phyloP scores from a whole-genome alignment of 106 monocot genomes.

The Phalaenopsis equestris region DNA sequence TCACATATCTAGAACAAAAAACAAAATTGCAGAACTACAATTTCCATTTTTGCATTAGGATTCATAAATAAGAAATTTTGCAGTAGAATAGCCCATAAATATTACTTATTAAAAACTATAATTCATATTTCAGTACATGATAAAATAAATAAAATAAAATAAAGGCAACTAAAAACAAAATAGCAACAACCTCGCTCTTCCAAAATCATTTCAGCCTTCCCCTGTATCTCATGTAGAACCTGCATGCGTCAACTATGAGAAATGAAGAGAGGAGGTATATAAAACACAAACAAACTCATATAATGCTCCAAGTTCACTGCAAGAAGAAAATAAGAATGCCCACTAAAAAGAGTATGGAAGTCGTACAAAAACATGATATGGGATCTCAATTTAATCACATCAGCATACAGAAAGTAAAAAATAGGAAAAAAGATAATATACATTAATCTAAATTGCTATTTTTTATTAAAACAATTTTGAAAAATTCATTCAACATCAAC shows the following conservation, averaged over 20 bases:
- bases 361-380: not conserved
- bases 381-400: not conserved
- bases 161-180: no score
- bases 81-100: not conserved
- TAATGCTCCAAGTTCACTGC: not conserved
- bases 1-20: not conserved
- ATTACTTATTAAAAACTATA: not conserved
- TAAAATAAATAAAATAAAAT: not conserved
- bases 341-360: not conserved
- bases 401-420: not conserved
- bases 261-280: not conserved
- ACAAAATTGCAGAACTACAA: not conserved
- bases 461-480: not conserved
- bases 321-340: not conserved
- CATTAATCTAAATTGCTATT: not conserved
- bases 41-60: not conserved
- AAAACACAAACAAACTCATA: not conserved
- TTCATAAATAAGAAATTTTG: not conserved
- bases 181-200: conserved; percentile 70
- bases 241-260: conserved; percentile 12
- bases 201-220: conserved; percentile 77
- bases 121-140: not conserved
- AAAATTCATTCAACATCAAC: not conserved
- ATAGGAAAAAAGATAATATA: not conserved
- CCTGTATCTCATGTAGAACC: conserved; percentile 89